Evolutionary conservation across 2,329 filamentous ascomycete species (phyloP).

Genomic region (Alternaria infectoria): DNA sequence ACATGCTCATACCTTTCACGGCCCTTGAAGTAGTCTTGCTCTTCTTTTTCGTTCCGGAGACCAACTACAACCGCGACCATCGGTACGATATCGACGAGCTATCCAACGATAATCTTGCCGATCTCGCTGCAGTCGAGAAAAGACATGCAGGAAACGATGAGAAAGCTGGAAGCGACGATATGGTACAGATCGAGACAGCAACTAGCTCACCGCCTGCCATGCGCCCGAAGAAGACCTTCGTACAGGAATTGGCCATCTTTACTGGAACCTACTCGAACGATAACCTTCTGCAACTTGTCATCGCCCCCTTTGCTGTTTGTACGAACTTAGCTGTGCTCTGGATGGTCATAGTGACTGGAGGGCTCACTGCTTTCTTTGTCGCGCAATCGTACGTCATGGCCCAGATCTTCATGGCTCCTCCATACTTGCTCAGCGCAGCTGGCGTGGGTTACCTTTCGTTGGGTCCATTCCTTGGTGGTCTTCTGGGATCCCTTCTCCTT

Average conservation of each 20-base stretch:
- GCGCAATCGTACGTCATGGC: conserved; percentile 53
- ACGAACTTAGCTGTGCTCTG: conserved; percentile 60
- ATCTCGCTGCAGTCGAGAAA: conserved; percentile 32
- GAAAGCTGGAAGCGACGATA: conserved; percentile 14
- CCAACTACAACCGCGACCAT: conserved; percentile 54
- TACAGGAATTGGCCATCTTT: conserved; percentile 47
- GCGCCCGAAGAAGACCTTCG: conserved; percentile 45
- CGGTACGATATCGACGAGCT: conserved; percentile 42
- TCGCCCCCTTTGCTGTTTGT: conserved; percentile 58
- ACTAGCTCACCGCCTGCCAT: conserved; percentile 18
- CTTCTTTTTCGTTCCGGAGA: conserved; percentile 60
- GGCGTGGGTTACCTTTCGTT: conserved; percentile 54
- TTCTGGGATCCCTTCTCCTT: conserved; percentile 28
- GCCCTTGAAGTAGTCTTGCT: conserved; percentile 53
- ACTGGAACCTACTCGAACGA: conserved; percentile 49
- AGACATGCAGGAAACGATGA: conserved; percentile 21
- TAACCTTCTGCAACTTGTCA: conserved; percentile 46
- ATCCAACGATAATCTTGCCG: conserved; percentile 34
- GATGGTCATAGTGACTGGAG: conserved; percentile 56
- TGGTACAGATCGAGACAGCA: conserved; percentile 29
- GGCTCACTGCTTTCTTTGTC: conserved; percentile 53
- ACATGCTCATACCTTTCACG: conserved; percentile 56
- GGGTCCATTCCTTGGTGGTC: conserved; percentile 50
- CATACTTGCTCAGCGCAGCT: conserved; percentile 52
- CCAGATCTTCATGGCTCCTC: conserved; percentile 57